Conservation (phyloP, 352 stramenopile species). For the Phytophthora cryptogea region DNA sequence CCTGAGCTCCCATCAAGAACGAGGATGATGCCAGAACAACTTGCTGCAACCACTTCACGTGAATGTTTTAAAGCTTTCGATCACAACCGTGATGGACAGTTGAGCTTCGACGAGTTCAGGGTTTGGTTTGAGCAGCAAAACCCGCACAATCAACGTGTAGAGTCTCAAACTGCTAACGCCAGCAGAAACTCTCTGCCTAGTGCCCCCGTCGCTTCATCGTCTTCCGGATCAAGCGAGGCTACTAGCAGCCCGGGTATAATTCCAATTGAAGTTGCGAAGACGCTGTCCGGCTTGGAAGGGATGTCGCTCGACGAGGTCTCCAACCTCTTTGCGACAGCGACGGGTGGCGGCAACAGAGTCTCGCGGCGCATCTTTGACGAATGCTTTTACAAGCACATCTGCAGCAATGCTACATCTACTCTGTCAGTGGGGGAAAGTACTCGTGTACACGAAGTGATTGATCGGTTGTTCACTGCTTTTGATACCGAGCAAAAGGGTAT, state of each 20-base stretch:
- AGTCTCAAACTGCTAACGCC: conserved; percentile 18
- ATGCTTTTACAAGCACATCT: conserved; percentile 79
- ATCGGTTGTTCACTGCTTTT: conserved; percentile 79
- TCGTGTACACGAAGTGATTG: conserved; percentile 72
- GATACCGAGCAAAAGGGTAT: conserved; percentile 73
- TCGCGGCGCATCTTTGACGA: conserved; percentile 70
- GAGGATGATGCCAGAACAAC: conserved; percentile 55
- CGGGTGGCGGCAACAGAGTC: conserved; percentile 56
- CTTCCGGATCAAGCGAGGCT: conserved; percentile 21
- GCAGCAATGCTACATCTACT: conserved; percentile 26
- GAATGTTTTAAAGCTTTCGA: conserved; percentile 83
- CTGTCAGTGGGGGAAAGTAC: conserved; percentile 53
- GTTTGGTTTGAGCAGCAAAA: conserved; percentile 78
- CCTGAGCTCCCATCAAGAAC: conserved; percentile 60
- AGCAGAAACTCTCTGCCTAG: conserved; percentile 5
- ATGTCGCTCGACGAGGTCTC: conserved; percentile 69
- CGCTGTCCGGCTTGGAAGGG: conserved; percentile 65
- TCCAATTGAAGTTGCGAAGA: conserved; percentile 70
- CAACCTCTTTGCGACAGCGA: conserved; percentile 55
- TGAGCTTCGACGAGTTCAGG: conserved; percentile 85
- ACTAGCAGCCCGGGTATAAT: conserved; percentile 35
- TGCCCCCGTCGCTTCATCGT: conserved; percentile 22
- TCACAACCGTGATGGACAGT: conserved; percentile 70
- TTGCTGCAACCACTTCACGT: conserved; percentile 75
- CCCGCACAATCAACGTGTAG: conserved; percentile 12